A percentile compares a stretch with the other conserved stretches of the same genome.
Evolutionary conservation across 306 rosid genomes (phyloP).

Genomic region (Citrullus mucosospermus): DNA sequence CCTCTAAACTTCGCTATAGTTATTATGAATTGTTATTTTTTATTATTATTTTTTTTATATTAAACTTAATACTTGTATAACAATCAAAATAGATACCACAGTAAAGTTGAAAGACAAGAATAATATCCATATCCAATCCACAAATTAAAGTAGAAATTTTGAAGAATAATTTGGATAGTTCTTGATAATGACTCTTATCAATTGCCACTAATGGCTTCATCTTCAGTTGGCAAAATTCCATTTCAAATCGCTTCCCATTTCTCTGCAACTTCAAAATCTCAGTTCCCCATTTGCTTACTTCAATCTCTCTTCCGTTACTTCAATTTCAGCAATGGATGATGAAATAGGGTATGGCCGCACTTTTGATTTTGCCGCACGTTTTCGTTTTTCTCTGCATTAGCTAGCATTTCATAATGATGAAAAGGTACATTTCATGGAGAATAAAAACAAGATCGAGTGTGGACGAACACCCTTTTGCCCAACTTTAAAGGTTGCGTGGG

Average conservation of each 20-base stretch:
- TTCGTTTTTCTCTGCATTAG: not conserved
- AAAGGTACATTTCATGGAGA: slow-evolving; percentile 4
- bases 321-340: not conserved
- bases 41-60: no score
- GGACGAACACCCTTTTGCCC: not conserved
- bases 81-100: not conserved
- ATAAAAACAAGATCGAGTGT: not conserved
- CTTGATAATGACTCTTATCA: not conserved
- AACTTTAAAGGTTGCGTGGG: slow-evolving; percentile 6
- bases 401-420: not conserved
- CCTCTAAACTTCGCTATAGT: no score
- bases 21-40: no score
- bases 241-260: not conserved
- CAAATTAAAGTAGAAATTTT: not conserved
- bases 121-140: not conserved
- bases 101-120: not conserved
- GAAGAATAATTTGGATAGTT: not conserved
- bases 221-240: not conserved
- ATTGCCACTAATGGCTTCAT: not conserved
- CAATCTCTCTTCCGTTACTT: not conserved
- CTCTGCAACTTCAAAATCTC: not conserved
- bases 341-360: not conserved
- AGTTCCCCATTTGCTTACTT: not conserved
- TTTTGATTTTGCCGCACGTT: slow-evolving; percentile 3
- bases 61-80: no score